Evolutionary conservation across 2,329 filamentous ascomycete species (phyloP).

Genomic region (Cylindrodendrum hubeiense): DNA sequence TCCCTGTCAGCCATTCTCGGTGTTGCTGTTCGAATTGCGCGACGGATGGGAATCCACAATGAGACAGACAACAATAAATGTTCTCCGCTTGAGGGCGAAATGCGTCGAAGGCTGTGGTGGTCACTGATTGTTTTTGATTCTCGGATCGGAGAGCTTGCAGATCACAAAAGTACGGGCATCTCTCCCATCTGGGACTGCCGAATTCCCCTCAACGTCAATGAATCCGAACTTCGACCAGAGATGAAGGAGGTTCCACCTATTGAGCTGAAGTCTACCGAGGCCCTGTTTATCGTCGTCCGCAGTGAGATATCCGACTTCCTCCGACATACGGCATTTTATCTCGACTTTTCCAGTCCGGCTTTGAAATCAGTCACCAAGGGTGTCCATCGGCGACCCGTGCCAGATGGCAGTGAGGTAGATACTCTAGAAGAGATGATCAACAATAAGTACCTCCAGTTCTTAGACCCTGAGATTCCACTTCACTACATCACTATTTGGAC

Average conservation of each 20-base stretch:
- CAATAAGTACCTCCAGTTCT: constrained; percentile 58
- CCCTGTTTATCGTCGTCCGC: constrained; percentile 56
- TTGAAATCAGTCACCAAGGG: constrained; percentile 44
- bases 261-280: constrained; percentile 53
- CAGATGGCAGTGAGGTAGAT: constrained; percentile 46
- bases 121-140: constrained; percentile 67
- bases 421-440: constrained; percentile 57
- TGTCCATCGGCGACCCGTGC: neutral
- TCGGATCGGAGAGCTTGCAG: constrained; percentile 65
- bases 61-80: constrained; percentile 52
- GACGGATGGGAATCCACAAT: constrained; percentile 66
- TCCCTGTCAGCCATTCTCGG: constrained; percentile 66
- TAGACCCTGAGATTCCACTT: constrained; percentile 52
- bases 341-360: constrained; percentile 50
- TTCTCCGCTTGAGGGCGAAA: constrained; percentile 64
- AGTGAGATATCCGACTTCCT: constrained; percentile 54
- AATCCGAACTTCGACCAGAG: constrained; percentile 58
- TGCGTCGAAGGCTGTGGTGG: constrained; percentile 74
- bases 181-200: constrained; percentile 57
- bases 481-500: constrained; percentile 57
- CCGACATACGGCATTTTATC: constrained; percentile 49
- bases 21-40: constrained; percentile 67
- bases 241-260: constrained; percentile 50
- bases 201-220: constrained; percentile 58
- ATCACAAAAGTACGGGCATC: constrained; percentile 48